Base-by-base conservation (phyloP, 805 yeast species). In the Wickerhamiella australiensis region DNA sequence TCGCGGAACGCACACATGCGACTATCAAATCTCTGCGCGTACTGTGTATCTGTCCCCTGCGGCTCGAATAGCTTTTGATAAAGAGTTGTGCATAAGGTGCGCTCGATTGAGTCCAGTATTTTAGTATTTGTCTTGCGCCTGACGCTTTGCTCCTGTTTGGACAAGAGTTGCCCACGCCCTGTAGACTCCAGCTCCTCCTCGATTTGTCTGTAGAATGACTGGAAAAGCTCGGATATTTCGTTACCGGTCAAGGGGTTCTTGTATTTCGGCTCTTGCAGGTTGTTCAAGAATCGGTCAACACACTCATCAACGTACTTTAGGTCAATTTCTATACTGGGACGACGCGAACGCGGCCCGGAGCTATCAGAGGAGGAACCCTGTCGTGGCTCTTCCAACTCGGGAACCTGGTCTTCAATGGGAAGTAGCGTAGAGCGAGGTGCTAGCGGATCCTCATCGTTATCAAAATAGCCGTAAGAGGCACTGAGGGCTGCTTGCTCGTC, bases 171-270 rank as follows among this genome's bases (percentile, higher is more conserved):
- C 2, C 57, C 45, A n/a, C n/a, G 13, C 20, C 15, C 38, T 11
- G 52, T 33, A 6, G 54, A 42, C 5, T 54, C 53, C 40, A 57
- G 50, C 20, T 59, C 59, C 6, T 64, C 61, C 44, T 60, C 59
- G 38, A 65, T 59, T 33, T 61, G 54, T 13, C 38, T 48, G 49
- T 69, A 69, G 52, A 70, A 69, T 36, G 64, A 64, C 56, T 69
- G 73, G 52, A 66, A 69, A 21, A 69, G 56, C 49, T 58, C 58
- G 3, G 70, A 54, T n/a, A 70, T 60, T 45, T 65, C 68, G 36
- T 65, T 65, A 3, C 66, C 64, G 3, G 64, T 57, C 36, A 70
- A 54, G 4, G 69, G 70, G 17, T 64, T 56, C 12, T 59, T 52
- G 29, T 64, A 66, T 33, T 58, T 61, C 8, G 71, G 71, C 50